A percentile compares a stretch with the other conserved stretches of the same genome.
Evolutionary conservation across 768 basidiomycete species (phyloP).

Genomic region (Leccinum rimulosum): DNA sequence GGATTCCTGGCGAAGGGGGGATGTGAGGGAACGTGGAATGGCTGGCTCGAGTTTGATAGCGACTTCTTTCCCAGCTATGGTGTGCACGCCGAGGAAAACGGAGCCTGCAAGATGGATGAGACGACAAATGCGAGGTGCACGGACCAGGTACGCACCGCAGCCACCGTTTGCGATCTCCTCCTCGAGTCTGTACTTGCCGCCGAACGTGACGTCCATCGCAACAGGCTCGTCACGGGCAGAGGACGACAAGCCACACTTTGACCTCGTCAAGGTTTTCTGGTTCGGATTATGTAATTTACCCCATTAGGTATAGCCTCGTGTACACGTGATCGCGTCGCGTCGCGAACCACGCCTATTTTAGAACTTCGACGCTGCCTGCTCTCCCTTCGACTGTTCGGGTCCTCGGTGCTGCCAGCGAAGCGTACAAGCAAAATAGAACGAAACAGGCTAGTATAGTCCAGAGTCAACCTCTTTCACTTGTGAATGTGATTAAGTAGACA

Average conservation of each 20-base stretch:
- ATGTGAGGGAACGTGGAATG: slow-evolving; percentile 39
- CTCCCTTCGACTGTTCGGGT: slow-evolving; percentile 1
- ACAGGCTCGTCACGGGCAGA: slow-evolving; percentile 15
- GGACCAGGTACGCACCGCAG: slow-evolving; percentile 67
- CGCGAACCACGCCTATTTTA: not conserved
- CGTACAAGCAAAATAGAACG: not conserved
- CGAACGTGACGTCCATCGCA: slow-evolving; percentile 31
- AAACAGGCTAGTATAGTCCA: not conserved
- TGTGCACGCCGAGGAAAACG: slow-evolving; percentile 77
- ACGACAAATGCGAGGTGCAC: slow-evolving; percentile 9
- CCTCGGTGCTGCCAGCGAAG: not conserved
- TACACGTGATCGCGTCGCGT: slow-evolving; percentile 33
- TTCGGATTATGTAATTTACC: slow-evolving; percentile 25
- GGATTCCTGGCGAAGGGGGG: slow-evolving; percentile 82
- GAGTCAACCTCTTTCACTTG: too few relatives aligned
- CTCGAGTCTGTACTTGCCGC: too few relatives aligned
- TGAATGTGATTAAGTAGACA: not conserved
- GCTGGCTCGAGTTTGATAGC: slow-evolving; percentile 82
- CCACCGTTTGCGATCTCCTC: slow-evolving; percentile 49
- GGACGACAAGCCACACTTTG: slow-evolving; percentile 1
- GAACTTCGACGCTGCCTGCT: not conserved
- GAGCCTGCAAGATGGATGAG: slow-evolving; percentile 46
- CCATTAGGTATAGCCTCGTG: slow-evolving; percentile 1
- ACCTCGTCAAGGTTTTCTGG: slow-evolving; percentile 8
- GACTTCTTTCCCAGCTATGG: slow-evolving; percentile 78